A percentile compares a stretch with the other conserved stretches of the same genome.
phyloP scores from a whole-genome alignment of 164 flowering plant genomes.

The Annona cherimola region DNA sequence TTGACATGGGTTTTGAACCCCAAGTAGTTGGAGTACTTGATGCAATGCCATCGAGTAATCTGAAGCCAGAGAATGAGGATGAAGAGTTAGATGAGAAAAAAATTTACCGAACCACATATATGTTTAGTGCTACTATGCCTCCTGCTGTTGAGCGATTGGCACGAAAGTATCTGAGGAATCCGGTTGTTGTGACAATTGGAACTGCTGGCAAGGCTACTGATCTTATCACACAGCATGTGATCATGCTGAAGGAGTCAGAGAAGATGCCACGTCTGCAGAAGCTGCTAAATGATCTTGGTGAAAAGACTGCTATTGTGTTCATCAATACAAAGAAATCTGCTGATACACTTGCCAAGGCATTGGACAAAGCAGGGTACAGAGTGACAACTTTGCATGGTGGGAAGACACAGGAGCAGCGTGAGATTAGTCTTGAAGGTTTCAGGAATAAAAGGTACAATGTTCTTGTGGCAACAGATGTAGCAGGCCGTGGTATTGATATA shows the following conservation, averaged over 20 bases:
- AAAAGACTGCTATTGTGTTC: constrained; percentile 87
- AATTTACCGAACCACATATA: constrained; percentile 85
- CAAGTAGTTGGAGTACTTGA: constrained; percentile 85
- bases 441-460: constrained; percentile 78
- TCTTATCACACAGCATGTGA: constrained; percentile 66
- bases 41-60: constrained; percentile 89
- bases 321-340: constrained; percentile 79
- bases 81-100: constrained; percentile 85
- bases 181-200: constrained; percentile 88
- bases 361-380: constrained; percentile 70
- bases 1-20: constrained; percentile 95
- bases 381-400: constrained; percentile 92
- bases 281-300: constrained; percentile 71
- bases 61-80: constrained; percentile 92
- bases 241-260: constrained; percentile 74
- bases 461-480: constrained; percentile 94
- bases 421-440: constrained; percentile 89
- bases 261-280: constrained; percentile 52
- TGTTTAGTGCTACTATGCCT: constrained; percentile 98
- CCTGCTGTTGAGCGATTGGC: constrained; percentile 90
- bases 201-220: constrained; percentile 92
- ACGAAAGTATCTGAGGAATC: constrained; percentile 84
- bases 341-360: constrained; percentile 52
- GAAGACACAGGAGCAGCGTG: constrained; percentile 88
- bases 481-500: constrained; percentile 94